Percentiles rank a stretch among this genome's conserved stretches.
phyloP scores from a whole-genome alignment of 108 stramenopile species.

The Cyclotella sp. region DNA sequence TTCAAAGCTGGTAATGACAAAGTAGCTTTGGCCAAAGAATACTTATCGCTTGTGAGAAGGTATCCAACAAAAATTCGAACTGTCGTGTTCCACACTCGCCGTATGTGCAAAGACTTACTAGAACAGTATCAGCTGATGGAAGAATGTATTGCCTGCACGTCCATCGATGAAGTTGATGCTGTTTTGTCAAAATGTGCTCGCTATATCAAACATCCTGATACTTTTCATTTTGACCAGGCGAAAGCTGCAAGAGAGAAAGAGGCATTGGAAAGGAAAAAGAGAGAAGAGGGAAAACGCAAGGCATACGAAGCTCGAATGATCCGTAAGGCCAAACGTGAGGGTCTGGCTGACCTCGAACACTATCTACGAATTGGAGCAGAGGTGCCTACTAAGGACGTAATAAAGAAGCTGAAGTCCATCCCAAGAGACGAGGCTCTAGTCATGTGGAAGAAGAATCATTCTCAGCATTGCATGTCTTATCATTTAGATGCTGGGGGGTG shows the following conservation, averaged over 20 bases:
- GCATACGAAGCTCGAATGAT: conserved; percentile 91
- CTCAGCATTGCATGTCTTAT: conserved; percentile 88
- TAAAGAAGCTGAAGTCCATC: conserved; percentile 58
- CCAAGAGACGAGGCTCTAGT: conserved; percentile 60
- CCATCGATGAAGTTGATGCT: conserved; percentile 61
- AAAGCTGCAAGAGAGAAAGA: conserved; percentile 75
- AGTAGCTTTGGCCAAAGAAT: conserved; percentile 76
- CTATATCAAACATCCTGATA: conserved; percentile 65
- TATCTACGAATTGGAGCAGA: conserved; percentile 85
- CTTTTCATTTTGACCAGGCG: conserved; percentile 80
- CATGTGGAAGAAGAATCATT: conserved; percentile 84
- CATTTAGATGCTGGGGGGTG: conserved; percentile 75
- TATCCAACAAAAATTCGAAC: conserved; percentile 85
- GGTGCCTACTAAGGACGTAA: conserved; percentile 65
- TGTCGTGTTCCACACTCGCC: conserved; percentile 86
- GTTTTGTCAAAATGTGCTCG: conserved; percentile 59
- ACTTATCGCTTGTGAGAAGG: conserved; percentile 64
- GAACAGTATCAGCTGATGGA: conserved; percentile 86
- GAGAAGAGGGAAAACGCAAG: conserved; percentile 89
- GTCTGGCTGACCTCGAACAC: conserved; percentile 68
- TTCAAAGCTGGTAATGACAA: conserved; percentile 45
- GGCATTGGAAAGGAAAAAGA: conserved; percentile 64
- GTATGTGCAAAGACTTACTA: conserved; percentile 80
- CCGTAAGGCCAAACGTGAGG: conserved; percentile 95
- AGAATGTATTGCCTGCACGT: conserved; percentile 74